Percentiles rank a stretch among this genome's conserved stretches.
phyloP scores from a whole-genome alignment of 768 basidiomycete species.

The Cubamyces lactineus region DNA sequence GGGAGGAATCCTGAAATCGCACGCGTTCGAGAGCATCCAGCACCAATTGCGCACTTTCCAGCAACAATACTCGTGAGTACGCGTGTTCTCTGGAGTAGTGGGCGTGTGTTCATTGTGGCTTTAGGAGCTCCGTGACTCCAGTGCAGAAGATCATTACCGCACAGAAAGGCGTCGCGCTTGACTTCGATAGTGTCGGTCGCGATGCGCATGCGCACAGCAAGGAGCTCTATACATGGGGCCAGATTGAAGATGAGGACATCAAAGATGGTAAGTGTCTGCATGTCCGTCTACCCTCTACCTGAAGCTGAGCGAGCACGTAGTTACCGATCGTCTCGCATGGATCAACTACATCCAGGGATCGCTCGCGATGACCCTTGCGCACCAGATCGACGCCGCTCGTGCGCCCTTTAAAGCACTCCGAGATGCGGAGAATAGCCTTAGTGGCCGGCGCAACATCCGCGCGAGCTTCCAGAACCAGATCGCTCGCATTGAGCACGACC shows the following conservation, averaged over 20 bases:
- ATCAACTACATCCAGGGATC: slow-evolving; percentile 78
- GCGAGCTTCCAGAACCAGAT: slow-evolving; percentile 62
- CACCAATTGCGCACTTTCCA: slow-evolving; percentile 74
- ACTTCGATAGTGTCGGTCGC: slow-evolving; percentile 66
- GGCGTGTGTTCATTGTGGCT: neutral
- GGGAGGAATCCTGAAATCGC: slow-evolving; percentile 31
- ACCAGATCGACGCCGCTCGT: slow-evolving; percentile 66
- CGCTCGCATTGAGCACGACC: slow-evolving; percentile 64
- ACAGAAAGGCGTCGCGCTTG: slow-evolving; percentile 77
- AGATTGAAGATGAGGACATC: slow-evolving; percentile 67
- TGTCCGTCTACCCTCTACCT: slow-evolving; percentile 12
- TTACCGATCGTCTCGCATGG: slow-evolving; percentile 81
- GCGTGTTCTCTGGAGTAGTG: neutral
- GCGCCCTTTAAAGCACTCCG: slow-evolving; percentile 71
- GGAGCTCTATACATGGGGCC: slow-evolving; percentile 86
- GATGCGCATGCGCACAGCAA: slow-evolving; percentile 77
- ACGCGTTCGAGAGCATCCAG: slow-evolving; percentile 61
- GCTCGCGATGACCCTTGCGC: slow-evolving; percentile 60
- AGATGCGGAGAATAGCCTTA: slow-evolving; percentile 63
- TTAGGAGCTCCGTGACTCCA: slow-evolving; percentile 56
- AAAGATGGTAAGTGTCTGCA: slow-evolving; percentile 61
- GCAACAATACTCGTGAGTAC: slow-evolving; percentile 70
- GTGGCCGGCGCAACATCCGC: slow-evolving; percentile 66
- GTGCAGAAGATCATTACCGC: slow-evolving; percentile 80
- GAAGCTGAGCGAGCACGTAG: slow-evolving; percentile 39